Conservation (phyloP, 768 basidiomycete species). For the Tricholoma matsutake region DNA sequence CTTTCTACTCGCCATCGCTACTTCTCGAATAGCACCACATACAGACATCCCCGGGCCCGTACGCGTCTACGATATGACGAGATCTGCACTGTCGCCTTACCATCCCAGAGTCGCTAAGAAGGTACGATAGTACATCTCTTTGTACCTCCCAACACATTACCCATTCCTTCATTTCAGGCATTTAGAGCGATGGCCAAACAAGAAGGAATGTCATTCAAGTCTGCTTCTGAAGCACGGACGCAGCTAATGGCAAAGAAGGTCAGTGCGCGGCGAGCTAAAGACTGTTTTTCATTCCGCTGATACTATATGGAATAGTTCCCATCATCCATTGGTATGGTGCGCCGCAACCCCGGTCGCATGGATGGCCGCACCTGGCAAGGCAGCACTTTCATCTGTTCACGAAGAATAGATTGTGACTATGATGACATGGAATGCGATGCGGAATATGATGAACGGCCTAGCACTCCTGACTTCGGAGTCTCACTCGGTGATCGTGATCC, state of each 20-base stretch:
- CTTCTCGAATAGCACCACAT: not conserved
- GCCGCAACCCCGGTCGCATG: slow-evolving; percentile 22
- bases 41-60: not conserved
- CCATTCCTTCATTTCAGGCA: not conserved
- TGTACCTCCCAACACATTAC: not conserved
- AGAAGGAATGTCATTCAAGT: slow-evolving; percentile 5
- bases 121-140: not conserved
- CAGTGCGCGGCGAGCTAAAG: not conserved
- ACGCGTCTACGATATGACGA: slow-evolving; percentile 7
- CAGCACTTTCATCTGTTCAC: slow-evolving; percentile 19
- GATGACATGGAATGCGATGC: slow-evolving; percentile 15
- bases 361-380: slow-evolving; percentile 24
- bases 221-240: slow-evolving; percentile 4
- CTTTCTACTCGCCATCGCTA: not conserved
- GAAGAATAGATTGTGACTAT: slow-evolving; percentile 17
- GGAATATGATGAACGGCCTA: slow-evolving; percentile 9
- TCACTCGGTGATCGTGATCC: not conserved
- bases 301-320: not conserved
- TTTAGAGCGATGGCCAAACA: slow-evolving; percentile 8
- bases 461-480: slow-evolving; percentile 6
- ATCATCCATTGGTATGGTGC: slow-evolving; percentile 3
- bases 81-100: slow-evolving; percentile 8
- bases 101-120: slow-evolving; percentile 13
- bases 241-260: slow-evolving; percentile 8
- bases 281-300: not conserved